A percentile compares a stretch with the other conserved stretches of the same genome.
Conservation (phyloP, 2,329 filamentous ascomycete species). For the Colletotrichum sp. region DNA sequence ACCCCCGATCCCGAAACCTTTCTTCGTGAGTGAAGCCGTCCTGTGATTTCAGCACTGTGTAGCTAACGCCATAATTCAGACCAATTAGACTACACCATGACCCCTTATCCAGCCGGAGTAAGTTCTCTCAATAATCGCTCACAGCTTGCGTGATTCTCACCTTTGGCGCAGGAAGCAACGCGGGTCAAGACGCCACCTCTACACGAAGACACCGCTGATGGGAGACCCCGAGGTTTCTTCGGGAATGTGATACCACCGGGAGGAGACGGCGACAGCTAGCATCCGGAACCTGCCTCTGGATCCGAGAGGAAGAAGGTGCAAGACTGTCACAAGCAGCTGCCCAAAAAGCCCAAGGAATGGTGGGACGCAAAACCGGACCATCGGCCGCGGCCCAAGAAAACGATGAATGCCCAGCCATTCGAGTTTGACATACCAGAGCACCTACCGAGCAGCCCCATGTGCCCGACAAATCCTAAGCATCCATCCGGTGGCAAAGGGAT, state of each 20-base stretch:
- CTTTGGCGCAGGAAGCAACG: slow-evolving; percentile 47
- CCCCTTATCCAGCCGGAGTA: slow-evolving; percentile 40
- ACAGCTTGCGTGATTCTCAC: slow-evolving; percentile 9
- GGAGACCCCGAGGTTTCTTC: slow-evolving; percentile 47
- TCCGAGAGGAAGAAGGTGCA: neutral
- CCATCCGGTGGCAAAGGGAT: slow-evolving; percentile 49
- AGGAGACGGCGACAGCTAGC: slow-evolving; percentile 9
- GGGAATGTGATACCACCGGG: slow-evolving; percentile 40
- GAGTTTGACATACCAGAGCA: slow-evolving; percentile 58
- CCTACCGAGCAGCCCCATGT: slow-evolving; percentile 55
- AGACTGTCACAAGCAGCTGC: slow-evolving; percentile 26
- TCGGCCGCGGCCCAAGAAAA: slow-evolving; percentile 25
- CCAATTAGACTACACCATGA: slow-evolving; percentile 18
- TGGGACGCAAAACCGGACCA: slow-evolving; percentile 35
- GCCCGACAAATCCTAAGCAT: slow-evolving; percentile 52
- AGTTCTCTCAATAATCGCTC: neutral
- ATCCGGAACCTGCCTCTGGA: neutral
- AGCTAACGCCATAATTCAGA: slow-evolving; percentile 10
- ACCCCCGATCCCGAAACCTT: slow-evolving; percentile 27
- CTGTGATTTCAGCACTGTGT: neutral
- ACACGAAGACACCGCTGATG: slow-evolving; percentile 40
- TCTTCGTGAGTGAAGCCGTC: neutral
- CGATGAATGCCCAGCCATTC: slow-evolving; percentile 33
- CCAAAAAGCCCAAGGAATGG: slow-evolving; percentile 36
- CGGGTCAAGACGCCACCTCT: slow-evolving; percentile 53